Base-by-base conservation (phyloP, 345 rosid genomes). In the Populus euphratica region DNA sequence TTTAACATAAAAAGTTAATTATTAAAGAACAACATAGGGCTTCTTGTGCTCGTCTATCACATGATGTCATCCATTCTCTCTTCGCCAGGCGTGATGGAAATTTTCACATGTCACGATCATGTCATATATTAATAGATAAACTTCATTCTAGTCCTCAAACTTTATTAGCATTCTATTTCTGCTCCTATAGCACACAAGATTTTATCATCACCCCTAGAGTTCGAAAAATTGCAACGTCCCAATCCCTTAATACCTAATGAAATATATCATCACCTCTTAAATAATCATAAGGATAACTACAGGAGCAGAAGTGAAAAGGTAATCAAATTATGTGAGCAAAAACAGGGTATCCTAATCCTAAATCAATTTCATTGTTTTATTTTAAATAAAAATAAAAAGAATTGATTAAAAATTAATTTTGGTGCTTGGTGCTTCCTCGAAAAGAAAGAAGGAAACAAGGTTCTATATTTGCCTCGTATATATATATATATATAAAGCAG, bases 401-500 rank as follows among this genome's bases (percentile, higher is more conserved):
- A 41, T 12, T 41, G 44, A 41, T 41, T 41, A 41, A 41, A 41
- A 41, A 41, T 41, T 2, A 41, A 10, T 41, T 41, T 41, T 41
- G 11, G 63, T 56, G 63, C 63, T 41, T 41, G 11, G 63, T 56
- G 63, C 63, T 23, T 56, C 11, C 63, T 9, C 3, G 12, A 23
- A 56, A 56, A 56, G 13, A n/a, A 56, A 56, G 2, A 43, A 59
- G 52, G 2, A 54, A 65, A 52, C 70, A 56, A 76, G 81, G 77
- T 72, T 80, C 39, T 50, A 43, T 23, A 54, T 61, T 70, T 77
- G 20, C 31, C 23, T 44, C 80, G 13, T 68, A 71, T 43, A 69
- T 68, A 64, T 4, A 44, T 7, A 50, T 52, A 56, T 8, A 21
- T 1, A 5, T 8, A 21, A 23, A n/a, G 64, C 8, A 10, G 64